Evolutionary conservation across 1,139 yeast species (phyloP).

Genomic region (Blastobotrys persicus): DNA sequence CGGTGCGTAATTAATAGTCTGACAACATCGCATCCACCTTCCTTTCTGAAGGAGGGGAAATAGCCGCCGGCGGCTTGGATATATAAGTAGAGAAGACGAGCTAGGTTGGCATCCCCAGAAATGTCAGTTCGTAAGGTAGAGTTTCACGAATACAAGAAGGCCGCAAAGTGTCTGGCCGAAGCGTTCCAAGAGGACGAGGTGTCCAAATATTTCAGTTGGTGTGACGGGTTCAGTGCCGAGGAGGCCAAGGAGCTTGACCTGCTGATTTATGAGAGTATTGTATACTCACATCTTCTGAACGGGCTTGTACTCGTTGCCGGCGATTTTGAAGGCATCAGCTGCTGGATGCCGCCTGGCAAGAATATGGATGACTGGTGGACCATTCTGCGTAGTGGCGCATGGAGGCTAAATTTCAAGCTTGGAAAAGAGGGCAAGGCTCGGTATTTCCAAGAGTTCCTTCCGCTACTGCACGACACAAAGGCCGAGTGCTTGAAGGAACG

Average conservation of each 20-base stretch:
- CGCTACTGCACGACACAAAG: conserved; percentile 52
- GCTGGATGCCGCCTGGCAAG: conserved; percentile 62
- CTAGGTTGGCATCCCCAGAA: background rate
- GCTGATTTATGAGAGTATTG: conserved; percentile 54
- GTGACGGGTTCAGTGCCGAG: conserved; percentile 39
- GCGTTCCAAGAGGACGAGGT: conserved; percentile 55
- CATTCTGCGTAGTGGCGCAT: conserved; percentile 57
- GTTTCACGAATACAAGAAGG: conserved; percentile 49
- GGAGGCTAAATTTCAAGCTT: conserved; percentile 47
- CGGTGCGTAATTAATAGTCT: conserved; percentile 6
- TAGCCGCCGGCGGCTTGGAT: background rate
- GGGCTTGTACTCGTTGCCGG: conserved; percentile 55
- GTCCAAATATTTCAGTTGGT: conserved; percentile 50
- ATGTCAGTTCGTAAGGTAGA: conserved; percentile 30
- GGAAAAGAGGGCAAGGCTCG: conserved; percentile 55
- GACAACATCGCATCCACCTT: conserved; percentile 1
- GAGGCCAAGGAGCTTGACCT: conserved; percentile 44
- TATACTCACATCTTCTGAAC: conserved; percentile 54
- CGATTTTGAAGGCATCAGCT: conserved; percentile 59
- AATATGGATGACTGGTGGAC: conserved; percentile 47
- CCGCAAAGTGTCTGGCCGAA: conserved; percentile 51
- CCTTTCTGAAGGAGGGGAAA: background rate
- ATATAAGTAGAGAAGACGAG: background rate
- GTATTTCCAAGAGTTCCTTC: conserved; percentile 56
- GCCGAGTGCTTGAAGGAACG: conserved; percentile 33